These are phyloP conservation scores for Pythium utonaiense DNA, from an alignment of 352 stramenopile species.

Conservation along the genomic window DNA sequence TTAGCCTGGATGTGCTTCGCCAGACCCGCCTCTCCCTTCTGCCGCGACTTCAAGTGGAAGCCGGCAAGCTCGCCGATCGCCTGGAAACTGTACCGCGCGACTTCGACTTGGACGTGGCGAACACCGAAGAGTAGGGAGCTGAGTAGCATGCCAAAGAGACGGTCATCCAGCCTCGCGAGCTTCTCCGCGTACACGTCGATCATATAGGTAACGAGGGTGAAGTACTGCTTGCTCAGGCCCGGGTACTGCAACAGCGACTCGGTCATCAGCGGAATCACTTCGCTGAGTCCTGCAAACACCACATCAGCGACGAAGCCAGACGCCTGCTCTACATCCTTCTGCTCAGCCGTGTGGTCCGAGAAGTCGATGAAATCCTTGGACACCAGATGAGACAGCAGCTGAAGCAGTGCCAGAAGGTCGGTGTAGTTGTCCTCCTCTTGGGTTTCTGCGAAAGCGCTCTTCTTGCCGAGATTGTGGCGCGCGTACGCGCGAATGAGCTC, in stretches of 20 bases:
- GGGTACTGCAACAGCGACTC: conserved; percentile 85
- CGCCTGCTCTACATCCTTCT: conserved; percentile 49
- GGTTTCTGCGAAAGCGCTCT: conserved; percentile 51
- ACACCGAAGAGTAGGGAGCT: conserved; percentile 74
- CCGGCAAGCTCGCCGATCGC: conserved; percentile 68
- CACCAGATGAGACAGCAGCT: conserved; percentile 74
- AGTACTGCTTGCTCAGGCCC: conserved; percentile 85
- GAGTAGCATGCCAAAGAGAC: conserved; percentile 73
- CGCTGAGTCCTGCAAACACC: conserved; percentile 83
- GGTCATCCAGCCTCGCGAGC: conserved; percentile 49
- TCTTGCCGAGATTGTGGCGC: conserved; percentile 64
- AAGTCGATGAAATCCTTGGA: conserved; percentile 87
- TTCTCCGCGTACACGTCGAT: conserved; percentile 85
- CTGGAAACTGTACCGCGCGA: conserved; percentile 81
- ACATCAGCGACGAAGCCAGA: conserved; percentile 79
- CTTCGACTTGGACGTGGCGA: conserved; percentile 67
- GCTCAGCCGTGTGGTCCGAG: conserved; percentile 62
- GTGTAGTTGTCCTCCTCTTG: conserved; percentile 73
- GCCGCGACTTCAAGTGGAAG: conserved; percentile 64
- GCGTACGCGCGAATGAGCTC: conserved; percentile 69
- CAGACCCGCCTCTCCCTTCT: conserved; percentile 46
- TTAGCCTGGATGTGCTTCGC: conserved; percentile 41
- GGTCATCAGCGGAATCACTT: conserved; percentile 89
- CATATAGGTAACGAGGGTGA: conserved; percentile 85
- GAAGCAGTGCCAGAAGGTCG: conserved; percentile 71